These are phyloP conservation scores for Epichloe festucae DNA, from an alignment of 2,329 filamentous ascomycete genomes.

Conservation along the genomic window DNA sequence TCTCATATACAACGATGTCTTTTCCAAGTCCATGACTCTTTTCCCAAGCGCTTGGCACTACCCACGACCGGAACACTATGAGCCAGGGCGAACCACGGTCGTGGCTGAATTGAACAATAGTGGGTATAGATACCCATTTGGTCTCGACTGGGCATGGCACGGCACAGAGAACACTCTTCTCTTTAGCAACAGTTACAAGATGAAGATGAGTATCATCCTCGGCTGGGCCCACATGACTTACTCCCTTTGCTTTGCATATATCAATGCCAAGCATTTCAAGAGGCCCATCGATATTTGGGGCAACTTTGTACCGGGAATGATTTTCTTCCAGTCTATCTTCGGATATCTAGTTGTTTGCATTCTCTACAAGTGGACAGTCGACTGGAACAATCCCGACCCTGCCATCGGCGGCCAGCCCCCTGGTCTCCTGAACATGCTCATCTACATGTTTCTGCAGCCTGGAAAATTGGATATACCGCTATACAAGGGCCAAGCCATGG, in stretches of 20 bases:
- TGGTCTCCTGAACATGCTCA: constrained; percentile 93
- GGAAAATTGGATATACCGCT: constrained; percentile 60
- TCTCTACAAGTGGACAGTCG: constrained; percentile 90
- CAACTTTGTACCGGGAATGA: constrained; percentile 96
- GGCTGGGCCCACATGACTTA: constrained; percentile 99
- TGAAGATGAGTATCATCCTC: constrained; percentile 97
- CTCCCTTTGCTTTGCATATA: constrained; percentile 80
- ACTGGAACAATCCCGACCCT: constrained; percentile 51
- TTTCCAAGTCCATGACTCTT: constrained; percentile 82
- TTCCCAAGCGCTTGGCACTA: constrained; percentile 88
- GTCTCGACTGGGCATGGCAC: constrained; percentile 94
- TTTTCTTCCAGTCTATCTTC: constrained; percentile 99
- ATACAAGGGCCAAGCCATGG: constrained; percentile 60
- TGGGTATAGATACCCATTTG: constrained; percentile 85
- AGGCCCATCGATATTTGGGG: constrained; percentile 91
- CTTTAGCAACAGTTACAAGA: constrained; percentile 98
- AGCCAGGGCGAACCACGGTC: constrained; percentile 49
- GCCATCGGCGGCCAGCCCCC: constrained; percentile 54
- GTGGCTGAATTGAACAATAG: constrained; percentile 51
- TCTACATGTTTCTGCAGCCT: constrained; percentile 96
- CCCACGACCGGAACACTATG: constrained; percentile 52
- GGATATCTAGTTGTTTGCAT: constrained; percentile 91
- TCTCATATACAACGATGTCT: constrained; percentile 93
- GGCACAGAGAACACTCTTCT: constrained; percentile 88
- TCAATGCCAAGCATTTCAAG: constrained; percentile 93